A percentile compares a stretch with the other conserved stretches of the same genome.
Evolutionary conservation across 257 asterid species (phyloP).

Genomic region (Capsicum rhomboideum): DNA sequence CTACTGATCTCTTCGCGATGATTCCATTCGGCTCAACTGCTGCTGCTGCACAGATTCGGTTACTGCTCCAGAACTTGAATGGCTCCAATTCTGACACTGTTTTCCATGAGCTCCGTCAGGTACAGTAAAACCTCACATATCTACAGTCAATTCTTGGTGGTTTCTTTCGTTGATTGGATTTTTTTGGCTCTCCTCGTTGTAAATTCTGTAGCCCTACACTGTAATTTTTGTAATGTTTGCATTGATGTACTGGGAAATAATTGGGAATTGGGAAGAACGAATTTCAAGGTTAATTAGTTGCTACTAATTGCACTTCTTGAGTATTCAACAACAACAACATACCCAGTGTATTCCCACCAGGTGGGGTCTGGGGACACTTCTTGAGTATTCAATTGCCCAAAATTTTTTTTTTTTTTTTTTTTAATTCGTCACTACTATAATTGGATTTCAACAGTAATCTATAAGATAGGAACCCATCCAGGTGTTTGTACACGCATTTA

Average conservation of each 20-base stretch:
- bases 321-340: no score
- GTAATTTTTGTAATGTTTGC: not conserved
- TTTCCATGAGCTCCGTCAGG: constrained; percentile 69
- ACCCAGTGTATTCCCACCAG: no score
- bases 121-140: not conserved
- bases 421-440: no score
- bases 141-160: not conserved
- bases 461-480: no score
- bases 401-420: no score
- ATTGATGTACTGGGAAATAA: no score
- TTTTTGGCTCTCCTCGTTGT: no score
- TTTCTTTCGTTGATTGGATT: not conserved
- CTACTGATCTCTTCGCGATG: constrained; percentile 30
- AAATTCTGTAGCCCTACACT: not conserved
- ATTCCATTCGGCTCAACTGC: constrained; percentile 50
- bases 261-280: not conserved
- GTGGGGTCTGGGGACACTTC: no score
- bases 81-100: constrained; percentile 76
- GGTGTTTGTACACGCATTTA: no score
- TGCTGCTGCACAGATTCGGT: constrained; percentile 57
- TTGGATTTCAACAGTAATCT: no score
- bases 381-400: no score
- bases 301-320: not conserved
- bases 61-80: constrained; percentile 55
- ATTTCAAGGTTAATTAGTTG: not conserved